Base-by-base conservation (phyloP, 2,329 filamentous ascomycete species). In the Drechslerella dactyloides region DNA sequence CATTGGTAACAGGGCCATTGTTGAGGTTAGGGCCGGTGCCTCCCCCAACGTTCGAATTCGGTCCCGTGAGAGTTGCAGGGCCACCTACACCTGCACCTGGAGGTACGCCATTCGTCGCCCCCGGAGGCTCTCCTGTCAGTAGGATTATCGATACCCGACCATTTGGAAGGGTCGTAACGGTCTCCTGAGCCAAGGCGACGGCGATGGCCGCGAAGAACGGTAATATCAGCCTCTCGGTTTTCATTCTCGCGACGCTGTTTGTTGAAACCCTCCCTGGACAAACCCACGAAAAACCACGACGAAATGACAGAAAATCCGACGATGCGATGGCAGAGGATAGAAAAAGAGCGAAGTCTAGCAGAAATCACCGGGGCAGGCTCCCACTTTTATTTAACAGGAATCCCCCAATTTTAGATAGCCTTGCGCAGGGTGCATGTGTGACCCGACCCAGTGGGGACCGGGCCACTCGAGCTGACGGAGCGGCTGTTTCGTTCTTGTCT, bases 391-490 rank as follows among this genome's bases (percentile, higher is more conserved):
- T 70, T 64, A 59, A 70, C 63, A 54, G 57, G 63, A 59, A 55
- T 54, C 53, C 52, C 46, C 66, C 66, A 70, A 59, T 62, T 70
- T 70, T 70, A 70, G 66, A 70, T 21, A 70, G 66, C 66, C 66
- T 70, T 64, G 59, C 53, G 63, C 53, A 60, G 33, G n/a, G 44
- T 10, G 13, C 46, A 53, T 53, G 35, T 69, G 65, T 58, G 58
- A 69, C 52, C n/a, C 53, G 23, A 62, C 30, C 27, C 50, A 13
- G 57, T 70, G 66, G 66, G 66, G 65, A 69, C 52, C 56, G 50
- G 35, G 54, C 54, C 46, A 58, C 44, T 23, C 44, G 46, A 69
- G 66, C 66, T 70, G 66, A 70, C 59, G 59, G 66, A 70, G 59
- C 59, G 66, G 66, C 66, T 70, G 66, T 70, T 70, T 70, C 59